These are phyloP conservation scores for Carex myosuroides DNA, from an alignment of 176 grass and related monocot species.

Conservation along the genomic window DNA sequence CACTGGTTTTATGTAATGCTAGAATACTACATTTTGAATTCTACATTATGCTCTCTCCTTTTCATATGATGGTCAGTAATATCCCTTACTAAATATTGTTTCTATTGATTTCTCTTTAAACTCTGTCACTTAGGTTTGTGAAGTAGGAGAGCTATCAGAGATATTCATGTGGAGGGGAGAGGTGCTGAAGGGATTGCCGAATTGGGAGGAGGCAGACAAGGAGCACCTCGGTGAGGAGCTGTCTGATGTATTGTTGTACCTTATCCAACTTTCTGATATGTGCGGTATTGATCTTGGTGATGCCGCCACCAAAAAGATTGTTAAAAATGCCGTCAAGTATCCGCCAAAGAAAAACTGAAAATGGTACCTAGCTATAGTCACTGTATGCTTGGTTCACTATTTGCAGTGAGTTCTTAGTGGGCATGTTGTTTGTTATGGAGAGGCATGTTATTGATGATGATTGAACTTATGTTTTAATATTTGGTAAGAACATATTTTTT, in stretches of 20 bases:
- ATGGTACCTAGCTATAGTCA: background rate
- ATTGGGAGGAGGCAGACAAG: slow-evolving; percentile 56
- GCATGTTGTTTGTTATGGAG: background rate
- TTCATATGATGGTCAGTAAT: background rate
- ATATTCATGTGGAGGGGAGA: slow-evolving; percentile 91
- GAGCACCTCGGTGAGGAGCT: slow-evolving; percentile 84
- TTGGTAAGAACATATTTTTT: background rate
- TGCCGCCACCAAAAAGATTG: slow-evolving; percentile 61
- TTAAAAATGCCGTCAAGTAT: slow-evolving; percentile 77
- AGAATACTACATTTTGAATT: background rate
- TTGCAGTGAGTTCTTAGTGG: background rate
- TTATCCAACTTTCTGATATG: slow-evolving; percentile 68
- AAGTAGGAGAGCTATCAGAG: slow-evolving; percentile 79
- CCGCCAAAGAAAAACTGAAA: slow-evolving; percentile 15
- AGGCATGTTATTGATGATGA: background rate
- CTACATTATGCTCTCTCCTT: too few relatives aligned
- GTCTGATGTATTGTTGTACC: slow-evolving; percentile 72
- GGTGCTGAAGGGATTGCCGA: slow-evolving; percentile 46
- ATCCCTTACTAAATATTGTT: background rate
- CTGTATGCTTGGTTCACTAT: background rate
- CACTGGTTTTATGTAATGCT: background rate
- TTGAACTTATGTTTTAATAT: background rate
- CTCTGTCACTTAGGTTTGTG: slow-evolving; percentile 35
- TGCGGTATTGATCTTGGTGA: slow-evolving; percentile 71
- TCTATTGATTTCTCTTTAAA: background rate